These are phyloP conservation scores for Polymyxa betae DNA, from an alignment of 208 protist species.

Conservation along the genomic window DNA sequence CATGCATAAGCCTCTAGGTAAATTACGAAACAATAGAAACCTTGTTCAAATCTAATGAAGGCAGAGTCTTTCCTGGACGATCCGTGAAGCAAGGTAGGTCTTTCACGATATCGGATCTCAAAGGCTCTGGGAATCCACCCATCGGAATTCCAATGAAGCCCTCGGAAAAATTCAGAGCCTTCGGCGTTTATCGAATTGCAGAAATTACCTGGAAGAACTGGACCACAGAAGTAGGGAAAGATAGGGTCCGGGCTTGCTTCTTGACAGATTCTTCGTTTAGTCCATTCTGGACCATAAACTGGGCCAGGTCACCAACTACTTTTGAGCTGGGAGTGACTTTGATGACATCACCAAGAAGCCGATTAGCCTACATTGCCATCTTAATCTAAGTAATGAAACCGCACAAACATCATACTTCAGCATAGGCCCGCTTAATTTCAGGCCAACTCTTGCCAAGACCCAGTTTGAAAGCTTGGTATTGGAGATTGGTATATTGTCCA, in stretches of 20 bases:
- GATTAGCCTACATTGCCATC: constrained; percentile 70
- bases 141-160: constrained; percentile 72
- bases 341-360: constrained; percentile 76
- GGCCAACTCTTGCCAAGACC: constrained; percentile 70
- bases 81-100: constrained; percentile 64
- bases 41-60: constrained; percentile 73
- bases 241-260: constrained; percentile 68
- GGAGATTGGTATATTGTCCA: constrained; percentile 83
- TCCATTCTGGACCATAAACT: constrained; percentile 78
- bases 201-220: constrained; percentile 74
- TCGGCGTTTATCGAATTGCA: neutral
- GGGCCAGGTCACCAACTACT: constrained; percentile 81
- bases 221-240: constrained; percentile 77
- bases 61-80: constrained; percentile 71
- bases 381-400: neutral
- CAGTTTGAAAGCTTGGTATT: constrained; percentile 79
- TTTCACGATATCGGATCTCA: constrained; percentile 64
- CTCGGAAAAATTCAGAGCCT: neutral
- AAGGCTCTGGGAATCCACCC: constrained; percentile 77
- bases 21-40: too few relatives aligned
- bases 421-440: constrained; percentile 71
- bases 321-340: constrained; percentile 80
- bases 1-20: too few relatives aligned
- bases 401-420: neutral
- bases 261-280: constrained; percentile 61